Evolutionary conservation across 129 eudicot genomes (phyloP).

Genomic region (Dittrichia graveolens): DNA sequence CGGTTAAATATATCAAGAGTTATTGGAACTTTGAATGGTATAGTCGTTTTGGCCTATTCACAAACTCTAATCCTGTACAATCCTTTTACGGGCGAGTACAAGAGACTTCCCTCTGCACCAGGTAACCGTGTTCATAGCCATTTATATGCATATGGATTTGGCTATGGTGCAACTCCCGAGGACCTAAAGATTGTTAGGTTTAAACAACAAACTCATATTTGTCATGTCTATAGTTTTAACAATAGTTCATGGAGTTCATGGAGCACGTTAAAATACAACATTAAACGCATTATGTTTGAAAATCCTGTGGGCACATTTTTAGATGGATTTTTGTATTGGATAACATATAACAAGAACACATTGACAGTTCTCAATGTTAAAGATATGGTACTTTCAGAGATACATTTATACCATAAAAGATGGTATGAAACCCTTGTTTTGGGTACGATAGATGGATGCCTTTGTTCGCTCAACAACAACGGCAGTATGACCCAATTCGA

Average conservation of each 20-base stretch:
- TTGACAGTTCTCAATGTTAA: conserved; percentile 3
- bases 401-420: neutral
- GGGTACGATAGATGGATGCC: conserved; percentile 6
- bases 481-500: neutral
- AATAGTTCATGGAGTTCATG: conserved; percentile 4
- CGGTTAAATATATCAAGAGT: neutral
- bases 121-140: neutral
- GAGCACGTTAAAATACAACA: neutral
- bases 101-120: neutral
- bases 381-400: conserved; percentile 10
- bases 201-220: neutral
- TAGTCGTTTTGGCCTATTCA: neutral
- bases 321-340: conserved; percentile 11
- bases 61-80: neutral
- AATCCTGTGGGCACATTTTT: neutral
- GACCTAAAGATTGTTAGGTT: conserved; percentile 25
- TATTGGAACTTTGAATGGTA: conserved; percentile 17
- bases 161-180: conserved; percentile 2
- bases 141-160: neutral
- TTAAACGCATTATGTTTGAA: neutral
- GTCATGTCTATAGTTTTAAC: neutral
- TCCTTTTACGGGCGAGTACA: neutral
- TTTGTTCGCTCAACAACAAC: neutral
- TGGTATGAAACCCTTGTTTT: neutral
- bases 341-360: neutral